These are phyloP conservation scores for Ceratocystiopsis minuta DNA, from an alignment of 2,329 filamentous ascomycete genomes.

Conservation along the genomic window DNA sequence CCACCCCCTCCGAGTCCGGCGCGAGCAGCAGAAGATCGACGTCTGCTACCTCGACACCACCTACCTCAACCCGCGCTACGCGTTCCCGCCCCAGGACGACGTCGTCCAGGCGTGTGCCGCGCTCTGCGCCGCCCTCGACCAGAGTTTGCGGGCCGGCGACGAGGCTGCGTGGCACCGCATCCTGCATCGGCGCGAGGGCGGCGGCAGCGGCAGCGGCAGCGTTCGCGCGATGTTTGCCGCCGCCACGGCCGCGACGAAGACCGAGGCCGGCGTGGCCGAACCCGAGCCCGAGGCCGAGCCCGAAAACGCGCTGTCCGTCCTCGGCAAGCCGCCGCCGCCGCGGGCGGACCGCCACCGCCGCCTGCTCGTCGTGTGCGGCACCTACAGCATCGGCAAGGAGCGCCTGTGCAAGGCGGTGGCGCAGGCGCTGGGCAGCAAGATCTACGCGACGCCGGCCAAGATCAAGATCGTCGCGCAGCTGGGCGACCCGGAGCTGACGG, in stretches of 20 bases:
- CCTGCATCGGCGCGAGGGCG: constrained; percentile 16
- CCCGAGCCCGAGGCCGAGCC: constrained; percentile 14
- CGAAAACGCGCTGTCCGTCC: constrained; percentile 11
- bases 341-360: constrained; percentile 32
- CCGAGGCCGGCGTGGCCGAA: constrained; percentile 12
- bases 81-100: constrained; percentile 75
- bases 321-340: constrained; percentile 6
- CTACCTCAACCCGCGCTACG: constrained; percentile 87
- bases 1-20: no score
- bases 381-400: constrained; percentile 96
- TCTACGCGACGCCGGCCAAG: constrained; percentile 71
- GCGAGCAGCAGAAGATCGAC: constrained; percentile 72
- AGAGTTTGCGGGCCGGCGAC: constrained; percentile 17
- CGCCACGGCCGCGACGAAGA: no score
- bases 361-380: constrained; percentile 81
- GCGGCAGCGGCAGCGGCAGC: constrained; percentile 16
- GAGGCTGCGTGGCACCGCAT: constrained; percentile 29
- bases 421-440: constrained; percentile 67
- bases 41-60: constrained; percentile 95
- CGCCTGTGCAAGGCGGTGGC: constrained; percentile 88
- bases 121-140: constrained; percentile 46
- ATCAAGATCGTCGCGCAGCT: constrained; percentile 70
- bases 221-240: constrained; percentile 34
- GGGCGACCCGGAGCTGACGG: constrained; percentile 65
- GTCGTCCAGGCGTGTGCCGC: constrained; percentile 79